These are phyloP conservation scores for Durio zibethinus DNA, from an alignment of 345 rosid genomes.

Conservation along the genomic window DNA sequence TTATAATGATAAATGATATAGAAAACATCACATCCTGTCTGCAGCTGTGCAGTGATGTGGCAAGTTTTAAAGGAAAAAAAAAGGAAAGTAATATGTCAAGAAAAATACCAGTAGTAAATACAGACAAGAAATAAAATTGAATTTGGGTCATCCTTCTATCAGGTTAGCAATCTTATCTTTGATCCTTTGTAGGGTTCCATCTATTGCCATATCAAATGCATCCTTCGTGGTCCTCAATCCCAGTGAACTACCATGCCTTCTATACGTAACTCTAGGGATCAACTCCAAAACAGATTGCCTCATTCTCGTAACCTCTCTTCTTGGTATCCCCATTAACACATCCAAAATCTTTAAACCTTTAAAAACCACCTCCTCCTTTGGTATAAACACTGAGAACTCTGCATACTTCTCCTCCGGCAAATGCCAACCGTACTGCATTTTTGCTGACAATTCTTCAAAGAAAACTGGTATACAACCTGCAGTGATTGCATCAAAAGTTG, in stretches of 20 bases:
- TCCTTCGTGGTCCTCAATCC: conserved; percentile 61
- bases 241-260: conserved; percentile 72
- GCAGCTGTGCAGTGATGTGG: neutral
- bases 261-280: conserved; percentile 72
- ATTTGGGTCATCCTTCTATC: conserved; percentile 17
- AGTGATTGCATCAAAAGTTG: conserved; percentile 74
- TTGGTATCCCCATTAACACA: conserved; percentile 65
- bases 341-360: conserved; percentile 64
- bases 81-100: neutral
- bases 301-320: conserved; percentile 57
- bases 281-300: conserved; percentile 60
- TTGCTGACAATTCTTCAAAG: conserved; percentile 81
- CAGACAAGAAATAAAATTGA: neutral
- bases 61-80: neutral
- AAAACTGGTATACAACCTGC: conserved; percentile 94
- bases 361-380: conserved; percentile 81
- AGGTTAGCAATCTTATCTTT: conserved; percentile 33
- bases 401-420: conserved; percentile 47
- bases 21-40: neutral
- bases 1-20: neutral
- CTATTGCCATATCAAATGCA: conserved; percentile 85
- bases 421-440: conserved; percentile 73
- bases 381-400: conserved; percentile 63
- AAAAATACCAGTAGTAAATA: neutral
- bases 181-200: conserved; percentile 58